These are phyloP conservation scores for Ambispora gerdemannii DNA, from an alignment of 192 early-diverging fungal genomes.

Conservation along the genomic window DNA sequence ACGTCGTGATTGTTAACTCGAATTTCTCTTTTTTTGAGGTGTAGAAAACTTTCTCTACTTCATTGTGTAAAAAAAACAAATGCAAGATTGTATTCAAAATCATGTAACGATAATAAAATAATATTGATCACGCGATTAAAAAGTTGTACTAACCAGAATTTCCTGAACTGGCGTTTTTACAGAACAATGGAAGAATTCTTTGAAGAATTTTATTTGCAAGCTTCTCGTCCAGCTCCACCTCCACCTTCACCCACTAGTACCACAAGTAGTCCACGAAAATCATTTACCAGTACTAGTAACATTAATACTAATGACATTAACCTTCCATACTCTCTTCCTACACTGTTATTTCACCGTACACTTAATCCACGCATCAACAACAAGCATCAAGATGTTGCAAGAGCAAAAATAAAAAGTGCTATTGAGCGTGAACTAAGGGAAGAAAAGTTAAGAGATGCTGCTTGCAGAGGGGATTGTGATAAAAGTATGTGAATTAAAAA, in stretches of 20 bases:
- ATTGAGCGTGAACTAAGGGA: conserved; percentile 16
- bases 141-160: too few species aligned
- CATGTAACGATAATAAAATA: too few species aligned
- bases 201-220: conserved; percentile 2
- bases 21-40: too few species aligned
- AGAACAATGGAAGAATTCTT: neutral
- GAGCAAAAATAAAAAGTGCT: conserved; percentile 4
- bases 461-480: conserved; percentile 15
- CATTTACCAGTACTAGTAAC: neutral
- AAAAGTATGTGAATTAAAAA: neutral
- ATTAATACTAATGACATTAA: neutral
- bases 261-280: neutral
- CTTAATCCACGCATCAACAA: conserved; percentile 15
- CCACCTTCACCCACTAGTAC: conserved; percentile 4
- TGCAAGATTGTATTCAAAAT: too few species aligned
- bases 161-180: too few species aligned
- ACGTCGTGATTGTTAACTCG: too few species aligned
- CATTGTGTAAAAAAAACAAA: too few species aligned
- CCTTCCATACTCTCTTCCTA: neutral
- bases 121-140: too few species aligned
- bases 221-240: conserved; percentile 3
- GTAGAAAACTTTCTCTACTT: too few species aligned
- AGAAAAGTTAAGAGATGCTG: conserved; percentile 8
- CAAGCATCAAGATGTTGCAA: conserved; percentile 11
- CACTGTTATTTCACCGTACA: conserved; percentile 19